phyloP scores from a whole-genome alignment of 2,329 filamentous ascomycete genomes.

The Botrytis paeoniae region DNA sequence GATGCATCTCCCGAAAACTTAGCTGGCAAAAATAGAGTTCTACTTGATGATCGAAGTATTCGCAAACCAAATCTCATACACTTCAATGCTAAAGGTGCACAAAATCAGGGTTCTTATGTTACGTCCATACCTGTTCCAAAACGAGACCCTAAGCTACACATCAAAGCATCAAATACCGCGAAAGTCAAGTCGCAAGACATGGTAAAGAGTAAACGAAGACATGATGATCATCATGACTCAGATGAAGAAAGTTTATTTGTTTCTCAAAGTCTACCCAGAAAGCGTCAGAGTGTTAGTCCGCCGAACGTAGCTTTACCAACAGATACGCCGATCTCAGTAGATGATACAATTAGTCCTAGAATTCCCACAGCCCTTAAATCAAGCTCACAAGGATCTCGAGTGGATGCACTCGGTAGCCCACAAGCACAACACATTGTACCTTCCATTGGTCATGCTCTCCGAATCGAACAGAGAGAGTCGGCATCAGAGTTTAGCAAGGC shows the following conservation, averaged over 20 bases:
- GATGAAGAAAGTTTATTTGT: neutral
- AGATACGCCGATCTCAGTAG: neutral
- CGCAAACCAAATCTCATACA: constrained; percentile 29
- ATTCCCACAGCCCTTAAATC: constrained; percentile 3
- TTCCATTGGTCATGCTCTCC: constrained; percentile 25
- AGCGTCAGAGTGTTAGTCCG: constrained; percentile 24
- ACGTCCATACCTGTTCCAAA: neutral
- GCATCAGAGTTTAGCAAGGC: constrained; percentile 9
- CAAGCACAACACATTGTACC: constrained; percentile 17
- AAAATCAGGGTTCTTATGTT: constrained; percentile 30
- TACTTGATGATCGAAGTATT: constrained; percentile 23
- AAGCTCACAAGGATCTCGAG: constrained; percentile 30
- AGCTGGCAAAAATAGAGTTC: neutral
- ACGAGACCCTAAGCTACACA: neutral
- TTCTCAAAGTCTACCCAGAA: constrained; percentile 20
- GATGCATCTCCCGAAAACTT: neutral
- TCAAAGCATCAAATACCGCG: neutral
- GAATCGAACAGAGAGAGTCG: constrained; percentile 18
- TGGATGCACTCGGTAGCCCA: constrained; percentile 35
- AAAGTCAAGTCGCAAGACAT: neutral
- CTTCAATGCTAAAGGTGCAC: constrained; percentile 27
- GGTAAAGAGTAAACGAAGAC: constrained; percentile 1
- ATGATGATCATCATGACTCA: neutral
- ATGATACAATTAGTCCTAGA: constrained; percentile 1
- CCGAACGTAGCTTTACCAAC: neutral